These are phyloP conservation scores for Fusarium protoensiforme DNA, from an alignment of 2,329 filamentous ascomycete species.

Conservation along the genomic window DNA sequence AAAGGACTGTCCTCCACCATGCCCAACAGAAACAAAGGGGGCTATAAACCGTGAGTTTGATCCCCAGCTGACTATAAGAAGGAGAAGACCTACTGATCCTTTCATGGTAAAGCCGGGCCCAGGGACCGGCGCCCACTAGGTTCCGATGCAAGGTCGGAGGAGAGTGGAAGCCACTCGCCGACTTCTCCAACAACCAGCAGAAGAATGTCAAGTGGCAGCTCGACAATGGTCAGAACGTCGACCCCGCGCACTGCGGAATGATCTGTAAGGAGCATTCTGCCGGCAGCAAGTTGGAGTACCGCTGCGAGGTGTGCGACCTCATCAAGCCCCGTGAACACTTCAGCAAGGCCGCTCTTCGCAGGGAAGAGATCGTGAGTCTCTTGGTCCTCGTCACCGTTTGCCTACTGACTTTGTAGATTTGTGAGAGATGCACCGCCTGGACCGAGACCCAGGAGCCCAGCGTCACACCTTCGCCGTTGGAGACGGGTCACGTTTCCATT, in stretches of 20 bases:
- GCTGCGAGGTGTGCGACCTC: slow-evolving; percentile 47
- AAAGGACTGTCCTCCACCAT: not conserved
- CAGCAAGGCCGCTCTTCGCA: slow-evolving; percentile 43
- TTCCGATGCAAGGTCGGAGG: slow-evolving; percentile 50
- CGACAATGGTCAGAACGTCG: slow-evolving; percentile 16
- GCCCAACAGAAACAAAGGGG: slow-evolving; percentile 22
- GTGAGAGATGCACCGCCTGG: slow-evolving; percentile 51
- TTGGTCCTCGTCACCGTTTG: not conserved
- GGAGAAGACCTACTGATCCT: not conserved
- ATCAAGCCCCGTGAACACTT: slow-evolving; percentile 45
- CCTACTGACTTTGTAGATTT: slow-evolving; percentile 43
- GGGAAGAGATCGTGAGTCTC: slow-evolving; percentile 45
- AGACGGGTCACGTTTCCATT: slow-evolving; percentile 47
- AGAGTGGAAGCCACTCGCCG: slow-evolving; percentile 48
- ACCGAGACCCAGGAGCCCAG: slow-evolving; percentile 49
- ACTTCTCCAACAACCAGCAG: slow-evolving; percentile 50
- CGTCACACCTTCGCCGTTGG: slow-evolving; percentile 44
- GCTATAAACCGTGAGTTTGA: slow-evolving; percentile 24
- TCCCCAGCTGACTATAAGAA: not conserved
- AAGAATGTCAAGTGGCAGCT: slow-evolving; percentile 37
- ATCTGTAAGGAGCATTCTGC: slow-evolving; percentile 49
- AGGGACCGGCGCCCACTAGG: slow-evolving; percentile 29
- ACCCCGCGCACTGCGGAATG: slow-evolving; percentile 50
- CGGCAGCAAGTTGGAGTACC: slow-evolving; percentile 37
- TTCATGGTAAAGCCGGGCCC: slow-evolving; percentile 2